Base-by-base conservation (phyloP, 345 rosid genomes). In the Cardiospermum halicacabum region DNA sequence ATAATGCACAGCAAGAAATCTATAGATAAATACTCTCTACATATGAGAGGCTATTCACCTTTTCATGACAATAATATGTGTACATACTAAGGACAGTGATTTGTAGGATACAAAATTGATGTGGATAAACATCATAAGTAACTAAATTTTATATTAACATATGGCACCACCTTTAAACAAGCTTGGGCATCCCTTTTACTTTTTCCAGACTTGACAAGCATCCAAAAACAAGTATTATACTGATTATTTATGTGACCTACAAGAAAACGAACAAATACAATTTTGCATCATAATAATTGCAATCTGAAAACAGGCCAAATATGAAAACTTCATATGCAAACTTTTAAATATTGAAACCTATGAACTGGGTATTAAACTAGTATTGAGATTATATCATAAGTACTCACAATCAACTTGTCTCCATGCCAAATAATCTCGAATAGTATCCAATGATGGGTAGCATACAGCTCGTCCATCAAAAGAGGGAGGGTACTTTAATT, bases 341-440 rank as follows among this genome's bases (percentile, higher is more conserved):
- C 7, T 36, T 53, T 11, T 36, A 51, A 3, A 31, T 16, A 26
- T 37, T 51, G 8, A 7, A 64, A 36, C 10, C 8, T 11, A 11
- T 18, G 55, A 43, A 27, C 26, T 25, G 12, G 34, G 42, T 31
- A 21, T 39, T 30, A 24, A 18, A 47, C 11, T 19, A n/a, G 16
- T 34, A n/a, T 53, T 5, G 24, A 55, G 40, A 62, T 24, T 54
- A 40, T 62, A 39, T 11, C 3, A 22, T 71, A 9, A 53, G 27
- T 21, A 82, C 99, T 89, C 69, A 94, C 96, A 94, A 70, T 94
- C 99, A 66, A 91, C 97, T 84, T 94, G 97, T 75, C 99, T 84
- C 97, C 97, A 91, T 5, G 96, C 81, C 49, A 91, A 70, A 78
- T 91, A 94, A 81, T 91, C 95, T 69, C 66, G 78, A 72, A 94